Evolutionary conservation across 2,329 filamentous ascomycete species (phyloP).

Genomic region (Colletotrichum shisoi): DNA sequence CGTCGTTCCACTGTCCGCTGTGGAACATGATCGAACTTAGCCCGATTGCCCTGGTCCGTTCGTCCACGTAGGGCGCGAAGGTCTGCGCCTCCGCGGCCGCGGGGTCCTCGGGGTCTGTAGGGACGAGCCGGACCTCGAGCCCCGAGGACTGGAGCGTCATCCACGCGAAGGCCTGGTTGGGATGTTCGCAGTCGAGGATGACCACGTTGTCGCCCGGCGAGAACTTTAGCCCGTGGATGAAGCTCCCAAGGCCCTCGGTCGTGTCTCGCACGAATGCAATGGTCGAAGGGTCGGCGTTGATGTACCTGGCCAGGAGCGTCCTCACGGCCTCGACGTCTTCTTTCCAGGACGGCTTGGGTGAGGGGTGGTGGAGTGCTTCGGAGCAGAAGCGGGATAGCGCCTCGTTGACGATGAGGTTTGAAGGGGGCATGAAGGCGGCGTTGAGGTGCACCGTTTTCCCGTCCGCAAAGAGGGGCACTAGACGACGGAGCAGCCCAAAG

Average conservation of each 20-base stretch:
- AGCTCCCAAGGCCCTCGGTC: slow-evolving; percentile 46
- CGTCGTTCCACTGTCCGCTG: slow-evolving; percentile 46
- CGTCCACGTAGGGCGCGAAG: slow-evolving; percentile 46
- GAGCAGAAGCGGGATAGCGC: slow-evolving; percentile 44
- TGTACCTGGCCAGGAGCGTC: slow-evolving; percentile 43
- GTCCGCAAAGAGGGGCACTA: slow-evolving; percentile 41
- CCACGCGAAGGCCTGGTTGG: slow-evolving; percentile 47
- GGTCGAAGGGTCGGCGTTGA: slow-evolving; percentile 43
- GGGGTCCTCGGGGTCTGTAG: slow-evolving; percentile 36
- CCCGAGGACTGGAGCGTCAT: slow-evolving; percentile 43
- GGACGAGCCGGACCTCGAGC: slow-evolving; percentile 45
- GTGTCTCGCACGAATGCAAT: slow-evolving; percentile 48
- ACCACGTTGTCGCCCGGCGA: slow-evolving; percentile 47
- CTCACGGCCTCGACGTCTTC: slow-evolving; percentile 16
- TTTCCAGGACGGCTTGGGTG: slow-evolving; percentile 41
- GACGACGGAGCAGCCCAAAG: slow-evolving; percentile 40
- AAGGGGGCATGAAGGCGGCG: slow-evolving; percentile 45
- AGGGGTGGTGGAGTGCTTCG: slow-evolving; percentile 41
- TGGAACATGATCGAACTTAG: slow-evolving; percentile 49
- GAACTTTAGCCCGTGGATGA: slow-evolving; percentile 43
- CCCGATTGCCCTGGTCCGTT: slow-evolving; percentile 45
- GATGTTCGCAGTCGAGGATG: slow-evolving; percentile 47
- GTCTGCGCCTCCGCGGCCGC: slow-evolving; percentile 40
- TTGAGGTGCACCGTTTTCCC: slow-evolving; percentile 44
- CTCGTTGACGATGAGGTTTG: slow-evolving; percentile 46